phyloP scores from a whole-genome alignment of 129 eudicot species.

The Mikania micrantha region DNA sequence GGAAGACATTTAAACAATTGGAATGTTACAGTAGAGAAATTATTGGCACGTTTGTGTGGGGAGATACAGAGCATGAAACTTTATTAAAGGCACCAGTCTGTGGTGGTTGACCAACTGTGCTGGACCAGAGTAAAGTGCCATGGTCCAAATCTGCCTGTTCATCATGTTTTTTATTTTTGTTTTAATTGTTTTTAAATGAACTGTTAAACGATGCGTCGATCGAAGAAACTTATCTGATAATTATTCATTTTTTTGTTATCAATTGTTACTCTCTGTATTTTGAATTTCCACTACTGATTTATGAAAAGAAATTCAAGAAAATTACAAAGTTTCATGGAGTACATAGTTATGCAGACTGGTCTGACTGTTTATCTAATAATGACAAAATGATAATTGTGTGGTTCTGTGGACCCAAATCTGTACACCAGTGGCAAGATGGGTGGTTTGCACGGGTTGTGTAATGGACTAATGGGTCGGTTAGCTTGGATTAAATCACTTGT shows the following conservation, averaged over 20 bases:
- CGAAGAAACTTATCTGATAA: not conserved
- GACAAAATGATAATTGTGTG: not conserved
- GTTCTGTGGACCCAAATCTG: slow-evolving; percentile 14
- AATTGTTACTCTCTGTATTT: not conserved
- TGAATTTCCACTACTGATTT: not conserved
- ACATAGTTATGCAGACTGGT: not conserved
- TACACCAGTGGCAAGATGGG: not conserved
- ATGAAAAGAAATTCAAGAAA: not conserved
- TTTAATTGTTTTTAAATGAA: not conserved
- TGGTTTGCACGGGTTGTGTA: not conserved
- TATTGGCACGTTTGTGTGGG: slow-evolving; percentile 9
- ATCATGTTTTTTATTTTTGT: not conserved
- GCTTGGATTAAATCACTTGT: not conserved
- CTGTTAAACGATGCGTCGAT: not conserved
- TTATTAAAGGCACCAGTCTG: slow-evolving; percentile 21
- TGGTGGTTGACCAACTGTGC: slow-evolving; percentile 27
- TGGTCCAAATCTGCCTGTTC: slow-evolving; percentile 19
- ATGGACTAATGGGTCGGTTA: not conserved
- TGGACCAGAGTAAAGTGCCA: slow-evolving; percentile 24
- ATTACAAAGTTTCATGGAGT: not conserved
- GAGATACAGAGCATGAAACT: slow-evolving; percentile 10
- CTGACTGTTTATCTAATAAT: not conserved
- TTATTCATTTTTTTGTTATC: not conserved
- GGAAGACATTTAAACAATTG: slow-evolving; percentile 7
- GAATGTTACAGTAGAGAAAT: slow-evolving; percentile 12